These are phyloP conservation scores for Carex littledalei DNA, from an alignment of 176 grass and related monocot species.

Conservation along the genomic window DNA sequence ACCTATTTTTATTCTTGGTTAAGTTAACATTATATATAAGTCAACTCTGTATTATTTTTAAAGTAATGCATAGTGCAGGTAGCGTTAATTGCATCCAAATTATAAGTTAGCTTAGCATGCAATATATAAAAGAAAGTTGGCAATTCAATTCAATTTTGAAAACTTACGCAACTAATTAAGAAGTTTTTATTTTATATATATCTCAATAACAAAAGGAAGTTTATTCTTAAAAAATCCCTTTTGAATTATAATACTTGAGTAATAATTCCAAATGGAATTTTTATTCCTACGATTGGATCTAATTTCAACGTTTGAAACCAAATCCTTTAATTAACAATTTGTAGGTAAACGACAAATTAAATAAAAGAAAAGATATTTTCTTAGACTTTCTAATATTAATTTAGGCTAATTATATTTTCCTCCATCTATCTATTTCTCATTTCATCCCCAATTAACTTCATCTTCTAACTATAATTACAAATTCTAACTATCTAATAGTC, in stretches of 20 bases:
- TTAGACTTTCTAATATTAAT: too few relatives aligned
- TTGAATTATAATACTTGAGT: background rate
- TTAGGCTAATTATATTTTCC: too few relatives aligned
- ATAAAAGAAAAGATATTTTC: too few relatives aligned
- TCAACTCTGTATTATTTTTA: background rate
- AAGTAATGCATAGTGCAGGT: background rate
- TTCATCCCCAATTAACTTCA: too few relatives aligned
- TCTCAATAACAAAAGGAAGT: too few relatives aligned
- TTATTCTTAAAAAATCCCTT: background rate
- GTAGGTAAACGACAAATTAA: too few relatives aligned
- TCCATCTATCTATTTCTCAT: too few relatives aligned
- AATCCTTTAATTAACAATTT: background rate
- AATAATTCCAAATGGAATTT: background rate
- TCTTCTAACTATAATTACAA: too few relatives aligned
- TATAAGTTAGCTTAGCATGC: background rate
- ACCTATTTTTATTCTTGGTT: background rate
- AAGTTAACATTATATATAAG: background rate
- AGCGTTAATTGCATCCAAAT: background rate
- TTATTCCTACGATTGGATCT: background rate
- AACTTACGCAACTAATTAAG: background rate
- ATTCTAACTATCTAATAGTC: too few relatives aligned
- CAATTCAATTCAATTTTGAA: background rate
- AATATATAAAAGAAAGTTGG: background rate
- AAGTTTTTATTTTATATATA: background rate
- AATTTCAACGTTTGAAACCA: background rate